Conservation (phyloP, 192 early-diverging fungal genomes). For the Neocallimastix lanati region DNA sequence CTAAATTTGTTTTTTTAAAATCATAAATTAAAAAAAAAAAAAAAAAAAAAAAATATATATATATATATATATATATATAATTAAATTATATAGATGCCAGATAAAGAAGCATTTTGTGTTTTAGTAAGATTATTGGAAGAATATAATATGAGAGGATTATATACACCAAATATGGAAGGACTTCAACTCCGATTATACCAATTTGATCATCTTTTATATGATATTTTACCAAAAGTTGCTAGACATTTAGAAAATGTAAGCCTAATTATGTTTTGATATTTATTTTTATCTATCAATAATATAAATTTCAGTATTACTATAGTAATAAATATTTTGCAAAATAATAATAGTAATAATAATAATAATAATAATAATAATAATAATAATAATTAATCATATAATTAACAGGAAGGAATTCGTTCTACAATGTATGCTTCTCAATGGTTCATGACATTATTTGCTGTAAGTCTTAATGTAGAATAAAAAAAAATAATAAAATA, state of each 20-base stretch:
- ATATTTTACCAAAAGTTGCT: slow-evolving; percentile 59
- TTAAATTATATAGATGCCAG: slow-evolving; percentile 56
- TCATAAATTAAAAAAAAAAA: too few relatives aligned
- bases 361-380: too few relatives aligned
- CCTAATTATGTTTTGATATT: too few relatives aligned
- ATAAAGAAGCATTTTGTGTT: slow-evolving; percentile 89
- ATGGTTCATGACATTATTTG: slow-evolving; percentile 94
- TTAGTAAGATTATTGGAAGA: slow-evolving; percentile 72
- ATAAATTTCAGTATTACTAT: too few relatives aligned
- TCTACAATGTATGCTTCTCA: neutral
- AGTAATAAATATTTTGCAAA: too few relatives aligned
- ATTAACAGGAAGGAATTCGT: neutral
- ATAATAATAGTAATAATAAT: too few relatives aligned
- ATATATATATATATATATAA: too few relatives aligned
- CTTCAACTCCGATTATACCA: slow-evolving; percentile 75
- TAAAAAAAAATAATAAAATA: too few relatives aligned
- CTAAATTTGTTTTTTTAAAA: too few relatives aligned
- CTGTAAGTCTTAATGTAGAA: slow-evolving; percentile 15
- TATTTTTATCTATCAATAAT: too few relatives aligned
- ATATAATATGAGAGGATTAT: slow-evolving; percentile 77
- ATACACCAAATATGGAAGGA: slow-evolving; percentile 71
- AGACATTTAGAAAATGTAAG: slow-evolving; percentile 70
- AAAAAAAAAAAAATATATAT: too few relatives aligned
- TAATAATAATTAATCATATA: too few relatives aligned
- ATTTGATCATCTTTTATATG: slow-evolving; percentile 69